Base-by-base conservation (phyloP, 1,139 yeast genomes). In the Geotrichum fermentans region DNA sequence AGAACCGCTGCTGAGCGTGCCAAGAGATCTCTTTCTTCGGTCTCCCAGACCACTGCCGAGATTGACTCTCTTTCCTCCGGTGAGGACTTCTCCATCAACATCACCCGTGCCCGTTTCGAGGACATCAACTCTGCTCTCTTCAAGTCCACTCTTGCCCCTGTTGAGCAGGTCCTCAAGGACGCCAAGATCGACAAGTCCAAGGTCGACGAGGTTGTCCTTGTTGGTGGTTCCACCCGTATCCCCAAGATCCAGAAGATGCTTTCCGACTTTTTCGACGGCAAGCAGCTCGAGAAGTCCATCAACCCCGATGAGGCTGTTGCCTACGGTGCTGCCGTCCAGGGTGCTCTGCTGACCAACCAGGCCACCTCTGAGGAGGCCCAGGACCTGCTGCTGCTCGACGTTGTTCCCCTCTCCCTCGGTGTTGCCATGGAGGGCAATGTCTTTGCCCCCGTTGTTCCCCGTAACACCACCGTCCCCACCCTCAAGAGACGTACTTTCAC, bases 391-490 rank as follows among this genome's bases (percentile, higher is more conserved):
- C 83, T 90, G 74, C 85, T 90, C 77, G 97, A 90, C 80, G 97
- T 90, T 71, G 92, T 90, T 70, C 97, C 97, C 77, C 85, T 92
- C 73, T 89, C 97, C 63, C 82, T 90, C 71, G 98, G 98, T 87
- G 97, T 92, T 73, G 97, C 97, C 76, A 92, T 90, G 96, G 96
- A 90, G 80, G 97, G 97, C 80, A 90, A 90, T 77, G 92, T 92
- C 67, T 88, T 89, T 69, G 97, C 97, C 71, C 94, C 96, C 72
- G 97, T 92, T 74, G 95, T 92, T 66, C 97, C 97, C 82, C 88
- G 98, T 82, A 92, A 92, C 92, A 86, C 97, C 72, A 90, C 97
- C 70, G 96, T 92, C 64, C 98, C 98, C 76, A 92, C 97, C 74
- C 86, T 90, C 77, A 92, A 92, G 89, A 86, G 96, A 79, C 87